Base-by-base conservation (phyloP, 2,329 filamentous ascomycete genomes). In the Nigrograna mackinnonii region DNA sequence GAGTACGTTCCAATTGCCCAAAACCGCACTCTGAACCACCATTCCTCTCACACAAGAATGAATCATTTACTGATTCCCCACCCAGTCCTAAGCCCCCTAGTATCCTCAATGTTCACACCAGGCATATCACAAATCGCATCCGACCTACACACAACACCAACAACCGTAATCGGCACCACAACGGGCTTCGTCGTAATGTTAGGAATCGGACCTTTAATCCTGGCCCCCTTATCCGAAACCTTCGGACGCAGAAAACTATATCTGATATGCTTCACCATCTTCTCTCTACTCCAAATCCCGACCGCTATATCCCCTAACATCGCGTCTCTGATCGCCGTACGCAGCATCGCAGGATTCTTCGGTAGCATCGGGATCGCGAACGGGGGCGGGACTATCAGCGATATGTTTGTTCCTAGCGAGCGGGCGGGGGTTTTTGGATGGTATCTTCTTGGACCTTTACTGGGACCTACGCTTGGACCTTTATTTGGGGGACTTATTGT, bases 181-280 rank as follows among this genome's bases (percentile, higher is more conserved):
- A 79, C 76, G 1, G 74, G 73, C 9, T 78, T 77, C 43, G 72
- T 78, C 4, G 65, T 78, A 34, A 72, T 74, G 64, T 62, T 78
- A 1, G 76, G 75, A 6, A 55, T 77, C 4, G 73, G 74, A 0
- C 74, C 74, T 7, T 58, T 78, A 5, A 54, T 77, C 4, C 62
- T 76, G 5, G 74, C 74, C 12, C 74, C 74, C 2, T 52, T 76
- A 5, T 70, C 66, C 3, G 75, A 77, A 55, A 76, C 72, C 0
- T 77, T 75, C 46, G 74, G 74, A 4, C 62, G 74, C 11, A 56
- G 74, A 41, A 64, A 60, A 22, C 54, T 77, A 7, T 77, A 76
- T 43, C 54, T 77, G 3, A 53, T 60, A 2, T 75, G 73, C 55
- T 77, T 76, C 45, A 56, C 64, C 3, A 52, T 68, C 11, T 78